Evolutionary conservation across 371 early-diverging fungal genomes (phyloP).

Genomic region (Apophysomyces trapeziformis): DNA sequence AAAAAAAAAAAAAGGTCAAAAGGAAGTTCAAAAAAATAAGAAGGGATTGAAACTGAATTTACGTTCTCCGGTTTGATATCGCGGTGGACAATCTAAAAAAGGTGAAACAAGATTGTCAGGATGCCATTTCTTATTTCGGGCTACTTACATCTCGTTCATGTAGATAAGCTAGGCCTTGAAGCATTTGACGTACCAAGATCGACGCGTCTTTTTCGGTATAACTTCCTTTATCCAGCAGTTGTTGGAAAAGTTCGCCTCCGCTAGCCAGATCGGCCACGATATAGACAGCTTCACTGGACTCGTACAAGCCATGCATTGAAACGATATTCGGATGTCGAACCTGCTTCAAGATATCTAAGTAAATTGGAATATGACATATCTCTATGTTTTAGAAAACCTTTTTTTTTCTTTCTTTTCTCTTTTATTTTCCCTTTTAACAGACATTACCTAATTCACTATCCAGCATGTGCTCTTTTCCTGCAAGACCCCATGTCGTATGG

Average conservation of each 20-base stretch:
- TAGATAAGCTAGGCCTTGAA: constrained; percentile 79
- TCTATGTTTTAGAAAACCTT: too few relatives aligned
- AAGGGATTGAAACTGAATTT: constrained; percentile 6
- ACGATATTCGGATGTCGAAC: constrained; percentile 84
- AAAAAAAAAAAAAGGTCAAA: too few relatives aligned
- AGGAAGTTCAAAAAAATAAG: background rate
- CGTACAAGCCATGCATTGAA: constrained; percentile 78
- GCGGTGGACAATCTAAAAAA: constrained; percentile 76
- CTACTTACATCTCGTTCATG: constrained; percentile 68
- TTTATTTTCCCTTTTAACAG: too few relatives aligned
- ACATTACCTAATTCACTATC: constrained; percentile 71
- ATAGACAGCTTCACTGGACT: constrained; percentile 80
- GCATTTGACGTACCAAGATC: constrained; percentile 68
- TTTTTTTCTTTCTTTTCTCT: too few relatives aligned
- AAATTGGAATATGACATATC: background rate
- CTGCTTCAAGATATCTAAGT: constrained; percentile 69
- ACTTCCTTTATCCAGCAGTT: constrained; percentile 74
- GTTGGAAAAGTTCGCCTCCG: constrained; percentile 89
- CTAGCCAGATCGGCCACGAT: constrained; percentile 85
- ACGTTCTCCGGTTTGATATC: constrained; percentile 87
- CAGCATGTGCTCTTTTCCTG: constrained; percentile 80
- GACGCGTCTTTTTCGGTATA: constrained; percentile 83
- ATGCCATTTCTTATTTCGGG: too few relatives aligned
- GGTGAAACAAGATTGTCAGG: background rate
- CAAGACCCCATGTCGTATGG: too few relatives aligned